phyloP scores from a whole-genome alignment of 345 rosid species.

The Eucalyptus erythrocorys region DNA sequence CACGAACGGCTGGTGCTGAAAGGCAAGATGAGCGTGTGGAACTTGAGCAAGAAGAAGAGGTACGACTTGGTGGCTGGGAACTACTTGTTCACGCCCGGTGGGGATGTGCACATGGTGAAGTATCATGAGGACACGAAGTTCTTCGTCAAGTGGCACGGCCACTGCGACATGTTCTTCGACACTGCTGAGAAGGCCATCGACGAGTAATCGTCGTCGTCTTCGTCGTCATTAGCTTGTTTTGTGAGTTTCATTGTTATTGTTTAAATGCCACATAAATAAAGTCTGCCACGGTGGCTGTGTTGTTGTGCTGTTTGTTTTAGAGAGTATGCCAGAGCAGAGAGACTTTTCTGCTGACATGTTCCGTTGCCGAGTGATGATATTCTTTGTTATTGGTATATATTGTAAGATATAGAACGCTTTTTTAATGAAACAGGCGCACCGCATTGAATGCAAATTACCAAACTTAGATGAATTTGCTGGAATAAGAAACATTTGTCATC shows the following conservation, averaged over 20 bases:
- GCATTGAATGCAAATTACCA: background rate
- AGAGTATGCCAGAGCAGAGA: background rate
- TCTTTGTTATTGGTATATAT: background rate
- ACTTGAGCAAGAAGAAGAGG: slow-evolving; percentile 48
- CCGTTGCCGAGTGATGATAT: background rate
- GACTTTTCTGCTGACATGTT: background rate
- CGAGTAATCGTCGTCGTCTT: background rate
- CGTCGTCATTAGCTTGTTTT: too few relatives aligned
- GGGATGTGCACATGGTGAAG: slow-evolving; percentile 78
- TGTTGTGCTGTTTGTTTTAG: background rate
- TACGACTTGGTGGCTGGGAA: slow-evolving; percentile 53
- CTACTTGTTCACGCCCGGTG: slow-evolving; percentile 71
- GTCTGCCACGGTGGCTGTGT: background rate
- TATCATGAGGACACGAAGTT: slow-evolving; percentile 78
- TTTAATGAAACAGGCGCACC: background rate
- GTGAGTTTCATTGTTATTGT: background rate
- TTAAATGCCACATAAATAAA: background rate
- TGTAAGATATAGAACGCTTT: background rate
- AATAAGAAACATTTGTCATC: background rate
- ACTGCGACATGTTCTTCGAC: slow-evolving; percentile 69
- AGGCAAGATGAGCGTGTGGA: slow-evolving; percentile 81
- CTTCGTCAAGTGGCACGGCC: slow-evolving; percentile 87
- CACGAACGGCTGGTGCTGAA: slow-evolving; percentile 63
- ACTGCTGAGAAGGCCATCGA: slow-evolving; percentile 35
- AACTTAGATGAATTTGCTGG: too few relatives aligned